Conservation (phyloP, 2,329 filamentous ascomycete species). For the Sclerotinia spermophila region DNA sequence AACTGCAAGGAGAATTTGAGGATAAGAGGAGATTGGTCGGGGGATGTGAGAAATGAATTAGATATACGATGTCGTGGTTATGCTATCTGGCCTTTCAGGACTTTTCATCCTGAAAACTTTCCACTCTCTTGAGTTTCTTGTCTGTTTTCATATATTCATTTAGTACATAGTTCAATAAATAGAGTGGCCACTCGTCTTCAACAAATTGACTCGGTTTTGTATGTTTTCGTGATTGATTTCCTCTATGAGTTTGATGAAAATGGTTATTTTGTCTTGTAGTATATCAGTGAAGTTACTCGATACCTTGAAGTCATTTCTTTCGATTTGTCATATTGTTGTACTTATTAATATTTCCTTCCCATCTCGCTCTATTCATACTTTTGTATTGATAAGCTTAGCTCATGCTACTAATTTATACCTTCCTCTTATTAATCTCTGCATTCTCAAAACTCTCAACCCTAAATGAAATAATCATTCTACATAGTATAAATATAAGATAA, state of each 20-base stretch:
- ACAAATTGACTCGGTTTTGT: neutral
- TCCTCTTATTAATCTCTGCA: neutral
- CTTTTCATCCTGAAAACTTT: neutral
- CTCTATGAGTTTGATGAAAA: rapidly evolving
- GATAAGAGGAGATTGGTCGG: too few species aligned
- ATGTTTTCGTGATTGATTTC: neutral
- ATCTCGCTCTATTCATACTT: neutral
- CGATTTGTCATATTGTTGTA: rapidly evolving
- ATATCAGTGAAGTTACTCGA: neutral
- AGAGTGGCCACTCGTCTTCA: neutral
- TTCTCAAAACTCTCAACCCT: neutral
- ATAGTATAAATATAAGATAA: rapidly evolving
- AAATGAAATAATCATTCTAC: neutral
- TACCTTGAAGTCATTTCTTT: neutral
- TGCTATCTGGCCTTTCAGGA: neutral
- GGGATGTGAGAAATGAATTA: neutral
- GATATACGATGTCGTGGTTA: too few species aligned
- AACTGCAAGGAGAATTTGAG: too few species aligned
- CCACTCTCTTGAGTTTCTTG: neutral
- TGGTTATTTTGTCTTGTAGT: neutral
- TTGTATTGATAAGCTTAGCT: rapidly evolving
- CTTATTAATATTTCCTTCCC: neutral
- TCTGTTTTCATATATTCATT: neutral
- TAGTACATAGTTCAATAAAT: neutral
- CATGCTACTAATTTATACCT: neutral